phyloP scores from a whole-genome alignment of 345 rosid genomes.

The Gossypium stocksii region DNA sequence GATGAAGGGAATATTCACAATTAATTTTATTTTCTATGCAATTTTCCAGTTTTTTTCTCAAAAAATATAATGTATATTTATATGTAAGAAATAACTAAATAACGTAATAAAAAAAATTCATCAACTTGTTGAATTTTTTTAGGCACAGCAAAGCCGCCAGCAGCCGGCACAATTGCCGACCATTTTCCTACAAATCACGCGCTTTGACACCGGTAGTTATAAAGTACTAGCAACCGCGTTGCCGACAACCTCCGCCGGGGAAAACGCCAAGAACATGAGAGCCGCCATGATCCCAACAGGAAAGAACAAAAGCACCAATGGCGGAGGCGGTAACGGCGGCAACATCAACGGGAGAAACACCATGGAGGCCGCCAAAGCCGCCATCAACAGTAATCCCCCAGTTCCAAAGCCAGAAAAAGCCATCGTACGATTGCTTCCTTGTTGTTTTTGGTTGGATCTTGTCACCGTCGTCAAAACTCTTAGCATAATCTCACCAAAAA shows the following conservation, averaged over 20 bases:
- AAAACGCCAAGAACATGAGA: slow-evolving; percentile 54
- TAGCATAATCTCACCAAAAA: slow-evolving; percentile 17
- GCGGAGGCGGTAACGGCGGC: slow-evolving; percentile 74
- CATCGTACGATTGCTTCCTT: slow-evolving; percentile 15
- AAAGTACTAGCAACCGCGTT: slow-evolving; percentile 10
- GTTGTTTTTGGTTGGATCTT: not conserved
- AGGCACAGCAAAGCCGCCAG: not conserved
- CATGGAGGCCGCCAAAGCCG: slow-evolving; percentile 40
- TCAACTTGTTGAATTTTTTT: not conserved
- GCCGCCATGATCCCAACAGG: slow-evolving; percentile 67
- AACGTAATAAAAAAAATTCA: not conserved
- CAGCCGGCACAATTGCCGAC: not conserved
- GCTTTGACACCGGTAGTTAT: not conserved
- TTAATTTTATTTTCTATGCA: not conserved
- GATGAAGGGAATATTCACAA: not conserved
- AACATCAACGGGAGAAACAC: slow-evolving; percentile 51
- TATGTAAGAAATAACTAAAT: not conserved
- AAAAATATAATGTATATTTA: not conserved
- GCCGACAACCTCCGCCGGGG: slow-evolving; percentile 32
- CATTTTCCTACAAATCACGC: not conserved
- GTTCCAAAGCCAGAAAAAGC: slow-evolving; percentile 28
- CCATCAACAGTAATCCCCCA: slow-evolving; percentile 32
- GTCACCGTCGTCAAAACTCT: slow-evolving; percentile 10
- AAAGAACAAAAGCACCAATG: slow-evolving; percentile 47
- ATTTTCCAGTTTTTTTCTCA: not conserved